Percentiles rank a stretch among this genome's conserved stretches.
These are phyloP conservation scores for Andrographis paniculata DNA, from an alignment of 305 asterid species.

Conservation along the genomic window DNA sequence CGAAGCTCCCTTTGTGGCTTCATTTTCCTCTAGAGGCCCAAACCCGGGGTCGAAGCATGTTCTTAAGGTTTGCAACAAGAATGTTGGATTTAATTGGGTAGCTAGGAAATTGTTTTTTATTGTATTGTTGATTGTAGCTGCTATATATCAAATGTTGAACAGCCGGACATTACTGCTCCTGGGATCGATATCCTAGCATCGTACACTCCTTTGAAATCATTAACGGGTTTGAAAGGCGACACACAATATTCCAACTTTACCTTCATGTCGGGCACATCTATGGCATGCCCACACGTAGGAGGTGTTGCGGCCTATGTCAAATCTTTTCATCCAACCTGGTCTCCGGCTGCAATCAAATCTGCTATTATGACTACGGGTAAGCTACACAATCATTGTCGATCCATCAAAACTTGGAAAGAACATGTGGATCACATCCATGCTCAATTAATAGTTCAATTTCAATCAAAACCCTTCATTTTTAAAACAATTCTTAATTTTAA, in stretches of 20 bases:
- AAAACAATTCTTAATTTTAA: too few species aligned
- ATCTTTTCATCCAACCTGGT: constrained; percentile 77
- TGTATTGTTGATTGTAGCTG: background rate
- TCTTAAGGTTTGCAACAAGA: constrained; percentile 48
- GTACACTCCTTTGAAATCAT: constrained; percentile 61
- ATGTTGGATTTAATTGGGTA: background rate
- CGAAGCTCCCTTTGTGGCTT: constrained; percentile 66
- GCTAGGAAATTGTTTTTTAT: too few species aligned
- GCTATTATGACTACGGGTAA: constrained; percentile 85
- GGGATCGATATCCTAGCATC: constrained; percentile 85
- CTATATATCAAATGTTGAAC: constrained; percentile 18
- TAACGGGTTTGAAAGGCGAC: constrained; percentile 72
- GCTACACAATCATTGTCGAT: background rate
- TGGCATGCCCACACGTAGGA: constrained; percentile 88
- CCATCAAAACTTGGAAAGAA: background rate
- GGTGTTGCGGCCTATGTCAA: constrained; percentile 88
- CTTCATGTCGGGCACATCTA: constrained; percentile 90
- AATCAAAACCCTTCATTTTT: too few species aligned
- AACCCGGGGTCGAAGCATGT: constrained; percentile 50
- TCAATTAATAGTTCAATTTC: too few species aligned
- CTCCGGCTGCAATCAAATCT: constrained; percentile 81
- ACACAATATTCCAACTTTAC: constrained; percentile 59
- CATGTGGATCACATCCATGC: too few species aligned
- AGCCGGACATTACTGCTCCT: constrained; percentile 91
- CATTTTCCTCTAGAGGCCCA: constrained; percentile 92